Evolutionary conservation across 1,284 basidiomycete genomes (phyloP).

Genomic region (Fomitopsis palustris): DNA sequence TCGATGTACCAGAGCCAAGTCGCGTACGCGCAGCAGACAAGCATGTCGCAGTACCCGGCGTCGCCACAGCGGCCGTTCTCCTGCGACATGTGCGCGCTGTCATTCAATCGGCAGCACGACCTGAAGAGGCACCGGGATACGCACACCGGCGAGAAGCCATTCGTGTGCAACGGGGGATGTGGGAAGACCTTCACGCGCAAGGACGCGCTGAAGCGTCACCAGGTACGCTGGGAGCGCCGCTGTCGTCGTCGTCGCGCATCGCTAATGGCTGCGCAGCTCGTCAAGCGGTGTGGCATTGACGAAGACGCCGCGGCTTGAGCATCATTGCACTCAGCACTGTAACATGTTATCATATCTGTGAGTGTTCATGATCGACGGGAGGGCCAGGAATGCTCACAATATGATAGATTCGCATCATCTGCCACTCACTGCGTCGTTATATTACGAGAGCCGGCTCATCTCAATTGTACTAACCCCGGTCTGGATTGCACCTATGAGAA

Average conservation of each 20-base stretch:
- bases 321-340: slow-evolving; percentile 25
- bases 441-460: background rate
- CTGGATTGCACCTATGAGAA: background rate
- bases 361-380: background rate
- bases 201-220: slow-evolving; percentile 78
- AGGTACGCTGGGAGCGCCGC: slow-evolving; percentile 38
- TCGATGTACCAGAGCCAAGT: slow-evolving; percentile 23
- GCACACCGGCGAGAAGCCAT: slow-evolving; percentile 78
- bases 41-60: slow-evolving; percentile 52
- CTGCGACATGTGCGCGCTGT: slow-evolving; percentile 76
- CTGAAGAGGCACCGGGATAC: slow-evolving; percentile 78
- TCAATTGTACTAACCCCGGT: background rate
- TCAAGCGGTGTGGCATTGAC: slow-evolving; percentile 71
- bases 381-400: background rate
- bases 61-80: slow-evolving; percentile 69
- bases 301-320: slow-evolving; percentile 38
- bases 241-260: background rate
- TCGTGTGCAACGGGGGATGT: slow-evolving; percentile 74
- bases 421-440: background rate
- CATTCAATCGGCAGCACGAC: slow-evolving; percentile 80
- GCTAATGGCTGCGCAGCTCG: slow-evolving; percentile 45
- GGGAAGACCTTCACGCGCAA: slow-evolving; percentile 82
- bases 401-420: slow-evolving; percentile 1
- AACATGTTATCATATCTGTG: slow-evolving; percentile 16
- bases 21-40: slow-evolving; percentile 27